phyloP scores from a whole-genome alignment of 2,329 filamentous ascomycete species.

The Pseudocercospora eumusae region DNA sequence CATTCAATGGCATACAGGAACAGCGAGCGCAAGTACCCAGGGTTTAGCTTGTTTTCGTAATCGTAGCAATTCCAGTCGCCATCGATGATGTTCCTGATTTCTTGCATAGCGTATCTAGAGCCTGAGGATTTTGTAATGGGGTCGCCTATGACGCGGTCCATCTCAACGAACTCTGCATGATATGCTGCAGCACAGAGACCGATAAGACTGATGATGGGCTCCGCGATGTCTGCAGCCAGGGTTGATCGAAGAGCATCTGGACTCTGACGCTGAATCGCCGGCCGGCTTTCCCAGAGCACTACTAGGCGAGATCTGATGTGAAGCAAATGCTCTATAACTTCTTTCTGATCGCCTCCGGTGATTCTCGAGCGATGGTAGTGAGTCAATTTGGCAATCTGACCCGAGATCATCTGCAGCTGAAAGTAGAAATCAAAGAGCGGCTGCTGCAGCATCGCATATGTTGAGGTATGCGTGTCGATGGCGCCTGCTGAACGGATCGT shows the following conservation, averaged over 20 bases:
- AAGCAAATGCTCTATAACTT: background rate
- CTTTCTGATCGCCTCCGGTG: background rate
- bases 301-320: background rate
- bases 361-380: slow-evolving; percentile 2
- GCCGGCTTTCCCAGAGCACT: background rate
- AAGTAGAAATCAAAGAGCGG: slow-evolving; percentile 1
- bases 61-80: background rate
- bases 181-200: background rate
- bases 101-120: background rate
- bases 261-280: background rate
- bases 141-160: background rate
- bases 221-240: slow-evolving; percentile 2
- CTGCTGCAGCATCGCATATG: background rate
- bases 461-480: background rate
- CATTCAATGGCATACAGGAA: slow-evolving; percentile 8
- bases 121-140: background rate
- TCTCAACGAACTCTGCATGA: slow-evolving; percentile 3
- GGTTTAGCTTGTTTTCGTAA: background rate
- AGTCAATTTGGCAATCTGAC: background rate
- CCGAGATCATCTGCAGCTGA: slow-evolving; percentile 7
- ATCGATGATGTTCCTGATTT: slow-evolving; percentile 9
- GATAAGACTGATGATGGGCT: background rate
- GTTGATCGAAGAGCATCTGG: background rate
- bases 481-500: background rate
- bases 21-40: background rate